Percentiles rank a stretch among this genome's conserved stretches.
phyloP scores from a whole-genome alignment of 257 asterid species.

The Nicotiana paniculata region DNA sequence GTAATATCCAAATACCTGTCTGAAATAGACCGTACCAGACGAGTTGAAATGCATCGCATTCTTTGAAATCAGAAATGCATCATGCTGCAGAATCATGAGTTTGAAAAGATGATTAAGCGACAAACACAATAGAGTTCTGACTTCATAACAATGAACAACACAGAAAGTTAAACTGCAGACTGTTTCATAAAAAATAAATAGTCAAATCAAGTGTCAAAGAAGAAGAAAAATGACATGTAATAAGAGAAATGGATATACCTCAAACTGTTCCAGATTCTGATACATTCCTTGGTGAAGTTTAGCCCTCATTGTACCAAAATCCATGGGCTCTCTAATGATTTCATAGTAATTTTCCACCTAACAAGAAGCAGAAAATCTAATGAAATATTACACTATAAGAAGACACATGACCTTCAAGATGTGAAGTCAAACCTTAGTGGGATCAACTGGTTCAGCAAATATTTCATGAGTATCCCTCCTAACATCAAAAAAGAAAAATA shows the following conservation, averaged over 20 bases:
- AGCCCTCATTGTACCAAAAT: conserved; percentile 91
- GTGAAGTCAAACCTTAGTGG: conserved; percentile 47
- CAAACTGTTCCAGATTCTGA: conserved; percentile 57
- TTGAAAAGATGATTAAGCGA: background rate
- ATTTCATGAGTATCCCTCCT: conserved; percentile 76
- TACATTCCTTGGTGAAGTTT: conserved; percentile 91
- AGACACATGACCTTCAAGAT: background rate
- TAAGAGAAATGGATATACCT: conserved; percentile 32
- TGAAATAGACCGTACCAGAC: conserved; percentile 57
- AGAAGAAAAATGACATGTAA: no score
- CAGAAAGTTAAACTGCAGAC: no score
- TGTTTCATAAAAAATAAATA: no score
- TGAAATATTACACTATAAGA: background rate
- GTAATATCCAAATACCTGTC: conserved; percentile 41
- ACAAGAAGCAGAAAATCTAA: background rate
- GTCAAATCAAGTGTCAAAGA: no score
- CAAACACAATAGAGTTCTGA: background rate
- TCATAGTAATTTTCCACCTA: conserved; percentile 81
- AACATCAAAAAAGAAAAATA: background rate
- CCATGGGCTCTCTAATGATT: conserved; percentile 81
- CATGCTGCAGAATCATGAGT: conserved; percentile 50
- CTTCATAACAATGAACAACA: no score
- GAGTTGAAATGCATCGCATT: conserved; percentile 93
- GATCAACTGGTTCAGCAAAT: conserved; percentile 85
- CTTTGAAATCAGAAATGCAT: conserved; percentile 70